These are phyloP conservation scores for Fusarium solani-melongenae DNA, from an alignment of 2,329 filamentous ascomycete species.

Conservation along the genomic window DNA sequence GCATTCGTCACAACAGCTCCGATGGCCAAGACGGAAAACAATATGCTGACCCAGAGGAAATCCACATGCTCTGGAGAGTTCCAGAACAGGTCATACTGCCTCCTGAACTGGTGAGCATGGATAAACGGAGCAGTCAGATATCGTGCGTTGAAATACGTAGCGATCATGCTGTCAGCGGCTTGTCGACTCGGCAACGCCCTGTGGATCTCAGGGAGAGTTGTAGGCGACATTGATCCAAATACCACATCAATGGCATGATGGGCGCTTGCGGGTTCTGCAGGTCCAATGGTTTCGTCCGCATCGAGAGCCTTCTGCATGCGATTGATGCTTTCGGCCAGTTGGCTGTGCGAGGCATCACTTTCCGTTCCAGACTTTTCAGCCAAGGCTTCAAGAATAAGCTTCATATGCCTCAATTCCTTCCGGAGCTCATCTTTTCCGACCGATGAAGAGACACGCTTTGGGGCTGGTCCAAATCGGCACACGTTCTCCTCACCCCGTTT, in stretches of 20 bases:
- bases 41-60: conserved; percentile 21
- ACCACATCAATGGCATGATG: not conserved
- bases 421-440: not conserved
- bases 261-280: not conserved
- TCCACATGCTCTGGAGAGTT: not conserved
- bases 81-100: conserved; percentile 31
- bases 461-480: not conserved
- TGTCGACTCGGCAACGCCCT: conserved; percentile 14
- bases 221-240: not conserved
- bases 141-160: conserved; percentile 17
- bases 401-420: conserved; percentile 23
- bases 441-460: fast-evolving
- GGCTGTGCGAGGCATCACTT: not conserved
- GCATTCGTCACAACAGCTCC: not conserved
- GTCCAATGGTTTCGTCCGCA: not conserved
- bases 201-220: not conserved
- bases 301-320: not conserved
- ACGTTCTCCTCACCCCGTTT: not conserved
- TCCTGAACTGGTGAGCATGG: conserved; percentile 19
- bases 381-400: not conserved
- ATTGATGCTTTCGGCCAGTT: not conserved
- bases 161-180: not conserved
- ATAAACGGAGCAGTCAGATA: conserved; percentile 10
- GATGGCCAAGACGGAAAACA: conserved; percentile 21
- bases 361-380: not conserved